These are phyloP conservation scores for Lotmaria passim DNA, from an alignment of 208 protist genomes.

Conservation along the genomic window DNA sequence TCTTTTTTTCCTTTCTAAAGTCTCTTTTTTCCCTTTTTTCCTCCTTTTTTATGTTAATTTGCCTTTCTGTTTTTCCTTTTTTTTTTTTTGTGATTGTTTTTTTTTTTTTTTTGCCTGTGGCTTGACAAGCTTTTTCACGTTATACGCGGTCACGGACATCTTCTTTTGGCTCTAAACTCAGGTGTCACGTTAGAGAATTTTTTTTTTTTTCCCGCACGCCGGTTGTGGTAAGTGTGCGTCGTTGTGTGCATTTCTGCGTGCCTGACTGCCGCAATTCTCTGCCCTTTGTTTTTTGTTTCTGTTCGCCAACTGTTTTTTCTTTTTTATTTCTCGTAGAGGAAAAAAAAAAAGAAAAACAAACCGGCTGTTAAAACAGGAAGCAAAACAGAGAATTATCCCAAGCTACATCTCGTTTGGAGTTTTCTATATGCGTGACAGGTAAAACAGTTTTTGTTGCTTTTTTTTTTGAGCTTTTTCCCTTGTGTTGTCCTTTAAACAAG, in stretches of 20 bases:
- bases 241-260: neutral
- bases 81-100: neutral
- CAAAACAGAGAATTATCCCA: no score
- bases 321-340: slow-evolving; percentile 1
- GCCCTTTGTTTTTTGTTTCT: neutral
- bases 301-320: neutral
- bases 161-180: neutral
- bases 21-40: slow-evolving; percentile 4
- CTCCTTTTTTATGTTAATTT: slow-evolving; percentile 21
- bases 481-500: no score
- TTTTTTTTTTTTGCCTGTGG: neutral
- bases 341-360: neutral
- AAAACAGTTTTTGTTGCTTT: no score
- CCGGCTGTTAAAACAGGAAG: no score
- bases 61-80: slow-evolving; percentile 13
- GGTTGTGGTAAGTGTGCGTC: neutral
- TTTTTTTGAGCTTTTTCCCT: no score
- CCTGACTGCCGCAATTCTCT: neutral
- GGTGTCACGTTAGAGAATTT: neutral
- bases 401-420: no score
- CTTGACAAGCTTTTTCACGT: neutral
- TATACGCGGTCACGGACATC: neutral
- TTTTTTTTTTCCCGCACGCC: neutral
- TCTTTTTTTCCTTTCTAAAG: neutral
- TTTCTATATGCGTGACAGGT: no score